phyloP scores from a whole-genome alignment of 2,329 filamentous ascomycete genomes.

The Simplicillium aogashimaense region DNA sequence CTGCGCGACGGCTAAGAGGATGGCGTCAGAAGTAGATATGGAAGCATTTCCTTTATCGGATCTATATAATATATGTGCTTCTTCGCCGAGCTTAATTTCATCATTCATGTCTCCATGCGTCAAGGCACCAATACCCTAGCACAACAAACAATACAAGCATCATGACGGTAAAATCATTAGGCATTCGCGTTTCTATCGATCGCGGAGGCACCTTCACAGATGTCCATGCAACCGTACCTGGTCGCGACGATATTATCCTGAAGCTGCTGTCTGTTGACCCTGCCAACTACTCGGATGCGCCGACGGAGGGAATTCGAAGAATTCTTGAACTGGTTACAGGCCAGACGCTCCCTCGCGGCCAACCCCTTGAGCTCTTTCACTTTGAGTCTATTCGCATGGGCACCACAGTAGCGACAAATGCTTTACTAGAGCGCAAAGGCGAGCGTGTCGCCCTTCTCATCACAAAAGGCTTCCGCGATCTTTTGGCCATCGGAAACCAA shows the following conservation, averaged over 20 bases:
- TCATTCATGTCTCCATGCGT: not conserved
- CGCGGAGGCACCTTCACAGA: conserved; percentile 54
- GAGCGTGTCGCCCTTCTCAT: conserved; percentile 61
- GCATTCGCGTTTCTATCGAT: conserved; percentile 22
- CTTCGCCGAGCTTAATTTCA: not conserved
- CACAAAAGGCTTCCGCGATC: conserved; percentile 64
- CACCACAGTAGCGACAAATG: conserved; percentile 73
- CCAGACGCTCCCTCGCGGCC: conserved; percentile 20
- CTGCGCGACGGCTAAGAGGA: not conserved
- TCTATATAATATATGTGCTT: conserved; percentile 3
- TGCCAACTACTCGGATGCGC: conserved; percentile 62
- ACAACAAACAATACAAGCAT: conserved; percentile 3
- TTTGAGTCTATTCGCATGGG: conserved; percentile 66
- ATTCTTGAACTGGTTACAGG: conserved; percentile 24
- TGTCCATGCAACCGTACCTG: conserved; percentile 55
- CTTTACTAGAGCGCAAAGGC: conserved; percentile 64
- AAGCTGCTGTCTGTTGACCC: conserved; percentile 66
- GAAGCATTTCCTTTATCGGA: not conserved
- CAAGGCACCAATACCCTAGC: not conserved
- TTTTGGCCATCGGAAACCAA: conserved; percentile 64
- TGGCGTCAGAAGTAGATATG: not conserved
- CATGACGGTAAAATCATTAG: conserved; percentile 13
- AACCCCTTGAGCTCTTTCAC: conserved; percentile 21
- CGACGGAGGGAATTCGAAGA: conserved; percentile 59
- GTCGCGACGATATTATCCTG: conserved; percentile 57